Evolutionary conservation across 352 stramenopile genomes (phyloP), one percentile per base, ranked within the genome.

Genomic region (Globisporangium abappressorium): DNA sequence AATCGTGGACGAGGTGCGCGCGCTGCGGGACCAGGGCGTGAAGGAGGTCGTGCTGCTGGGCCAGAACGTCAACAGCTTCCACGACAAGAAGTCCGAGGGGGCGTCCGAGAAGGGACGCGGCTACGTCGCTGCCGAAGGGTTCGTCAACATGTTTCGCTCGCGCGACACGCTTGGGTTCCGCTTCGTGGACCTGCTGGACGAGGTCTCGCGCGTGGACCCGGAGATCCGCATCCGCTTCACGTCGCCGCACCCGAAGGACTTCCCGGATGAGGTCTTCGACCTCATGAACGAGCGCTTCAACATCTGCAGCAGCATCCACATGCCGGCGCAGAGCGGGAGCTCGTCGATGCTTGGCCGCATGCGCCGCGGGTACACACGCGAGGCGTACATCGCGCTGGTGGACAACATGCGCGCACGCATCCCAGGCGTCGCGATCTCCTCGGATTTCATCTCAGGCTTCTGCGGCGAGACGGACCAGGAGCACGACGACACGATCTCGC

Each of bases 21-120:
- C 83, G 20, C 77, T 99, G 56, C 74, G 89, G 15, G 83, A 97
- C 65, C 78, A 98, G 56, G 95, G 93, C 55, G 90, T 99, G 22
- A 99, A 99, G 74, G 98, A 99, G 74, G 87, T 99, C 15, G 92
- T 98, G 59, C 81, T 99, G 36, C 82, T 99, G n/a, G 98, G 98
- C 46, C 98, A 99, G 80, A 99, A 99, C 79, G 98, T 99, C 53
- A 99, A 99, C 81, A 98, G 92, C 62, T 99, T 99, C 77, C 97
- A 99, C 76, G 97, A 99, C 82, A 93, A 85, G 28, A 84, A 90
- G 66, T 93, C 85, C 0, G 80, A 89, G 53, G 87, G 82, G 20
- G 87, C 87, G 18, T 56, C 66, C 15, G 81, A 93, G 54, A 71
- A 84, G 26, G 89, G 89, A 1, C 85, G 89, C 8, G 81, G 79